These are phyloP conservation scores for Crataegus laevigata DNA, from an alignment of 306 rosid genomes.

Conservation along the genomic window DNA sequence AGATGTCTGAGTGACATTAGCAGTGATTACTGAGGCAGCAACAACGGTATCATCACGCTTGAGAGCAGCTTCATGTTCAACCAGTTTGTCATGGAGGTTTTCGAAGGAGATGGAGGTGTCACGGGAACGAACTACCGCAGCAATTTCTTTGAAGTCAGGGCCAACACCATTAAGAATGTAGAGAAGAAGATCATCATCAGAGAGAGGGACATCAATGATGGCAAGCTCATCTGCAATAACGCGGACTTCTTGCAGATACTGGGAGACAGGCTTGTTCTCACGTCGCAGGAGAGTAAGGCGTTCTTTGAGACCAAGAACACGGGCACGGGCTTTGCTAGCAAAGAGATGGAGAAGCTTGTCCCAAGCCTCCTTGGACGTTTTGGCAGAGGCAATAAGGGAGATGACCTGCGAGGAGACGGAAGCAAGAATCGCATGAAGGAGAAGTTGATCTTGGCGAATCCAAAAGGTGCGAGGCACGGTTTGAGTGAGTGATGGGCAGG, in stretches of 20 bases:
- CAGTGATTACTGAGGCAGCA: too few species aligned
- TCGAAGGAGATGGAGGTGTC: background rate
- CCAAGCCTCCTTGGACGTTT: background rate
- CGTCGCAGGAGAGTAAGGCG: too few species aligned
- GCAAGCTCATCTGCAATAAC: background rate
- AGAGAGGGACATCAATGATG: background rate
- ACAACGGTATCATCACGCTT: too few species aligned
- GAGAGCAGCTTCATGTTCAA: too few species aligned
- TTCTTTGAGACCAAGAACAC: too few species aligned
- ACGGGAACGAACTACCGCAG: background rate
- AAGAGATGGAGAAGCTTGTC: background rate
- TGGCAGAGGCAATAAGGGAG: background rate
- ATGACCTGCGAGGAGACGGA: background rate
- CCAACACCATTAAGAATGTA: background rate
- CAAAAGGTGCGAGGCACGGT: background rate
- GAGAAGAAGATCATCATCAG: background rate
- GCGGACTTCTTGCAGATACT: too few species aligned
- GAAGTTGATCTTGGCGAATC: background rate
- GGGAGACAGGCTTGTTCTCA: too few species aligned
- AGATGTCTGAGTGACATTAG: too few species aligned
- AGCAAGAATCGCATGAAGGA: background rate
- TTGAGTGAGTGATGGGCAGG: background rate
- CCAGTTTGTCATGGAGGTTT: background rate
- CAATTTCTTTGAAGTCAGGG: background rate
- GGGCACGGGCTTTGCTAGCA: background rate